Percentiles rank a stretch among this genome's conserved stretches.
Evolutionary conservation across 2,329 filamentous ascomycete species (phyloP).

Genomic region (Sclerotiophoma versabilis): DNA sequence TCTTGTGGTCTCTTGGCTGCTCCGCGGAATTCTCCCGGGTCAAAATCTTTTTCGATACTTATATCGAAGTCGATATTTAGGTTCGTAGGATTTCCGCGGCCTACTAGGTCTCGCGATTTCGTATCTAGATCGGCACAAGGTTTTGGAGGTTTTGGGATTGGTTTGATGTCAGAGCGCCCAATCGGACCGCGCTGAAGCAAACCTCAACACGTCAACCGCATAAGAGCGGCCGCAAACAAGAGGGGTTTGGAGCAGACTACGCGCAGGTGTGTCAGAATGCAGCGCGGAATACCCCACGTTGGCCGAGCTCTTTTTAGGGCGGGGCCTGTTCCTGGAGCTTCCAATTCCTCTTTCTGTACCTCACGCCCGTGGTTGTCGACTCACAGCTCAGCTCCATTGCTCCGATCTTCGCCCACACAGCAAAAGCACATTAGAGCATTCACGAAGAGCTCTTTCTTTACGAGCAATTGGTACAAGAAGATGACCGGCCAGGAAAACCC

Average conservation of each 20-base stretch:
- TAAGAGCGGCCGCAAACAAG: constrained; percentile 25
- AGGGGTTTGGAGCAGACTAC: constrained; percentile 16
- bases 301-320: constrained; percentile 23
- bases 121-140: constrained; percentile 31
- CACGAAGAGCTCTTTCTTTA: constrained; percentile 19
- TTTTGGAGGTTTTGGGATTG: constrained; percentile 6
- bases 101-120: constrained; percentile 7
- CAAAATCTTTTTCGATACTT: background rate
- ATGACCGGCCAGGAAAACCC: constrained; percentile 33
- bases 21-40: background rate
- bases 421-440: constrained; percentile 12
- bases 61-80: background rate
- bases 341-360: constrained; percentile 5
- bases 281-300: constrained; percentile 33
- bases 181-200: constrained; percentile 32
- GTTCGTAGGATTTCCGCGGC: constrained; percentile 20
- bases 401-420: constrained; percentile 8
- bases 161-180: constrained; percentile 37
- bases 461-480: constrained; percentile 18
- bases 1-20: constrained; percentile 8
- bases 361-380: background rate
- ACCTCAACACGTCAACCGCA: constrained; percentile 30
- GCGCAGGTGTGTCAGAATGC: constrained; percentile 24
- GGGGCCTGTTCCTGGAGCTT: constrained; percentile 11
- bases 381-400: constrained; percentile 5